Base-by-base conservation (phyloP, 192 early-diverging fungal species). In the Rhizophagus sp. region DNA sequence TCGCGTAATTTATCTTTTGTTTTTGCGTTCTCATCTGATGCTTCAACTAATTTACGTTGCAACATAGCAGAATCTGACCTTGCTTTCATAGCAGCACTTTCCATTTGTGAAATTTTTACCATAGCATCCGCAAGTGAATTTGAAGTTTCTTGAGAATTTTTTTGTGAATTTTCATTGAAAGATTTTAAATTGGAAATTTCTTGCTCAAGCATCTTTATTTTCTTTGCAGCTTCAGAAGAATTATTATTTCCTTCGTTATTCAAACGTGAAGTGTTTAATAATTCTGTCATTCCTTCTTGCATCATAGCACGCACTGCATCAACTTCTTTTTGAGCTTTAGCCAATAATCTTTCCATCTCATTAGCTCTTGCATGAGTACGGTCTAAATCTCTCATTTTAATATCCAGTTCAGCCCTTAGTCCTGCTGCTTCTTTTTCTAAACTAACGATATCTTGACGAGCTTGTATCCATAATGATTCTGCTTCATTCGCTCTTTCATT, bases 41-140 rank as follows among this genome's bases (percentile, higher is more conserved):
- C 72, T 61, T 88, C 88, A 27, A 78, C 83, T 68, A 88, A 63
- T 10, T 82, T 80, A 34, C 84, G 81, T 62, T 87, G 81, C 12
- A 88, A 71, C 0, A 61, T 66, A 1, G 89, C 88, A 22, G 81
- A 66, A 34, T 90, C 88, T 41, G 84, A 81, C n/a, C 89, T 82
- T 25, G 82, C 76, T 66, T 83, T 79, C 70, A 88, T 86, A 22
- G 82, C 83, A 0, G 85, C 73, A 30, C 85, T 82, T 68, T 90
- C 89, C 39, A 90, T 62, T 64, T 88, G 86, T 19, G 84, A 82
- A 30, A 87, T 82, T 34, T 85, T 84, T 10, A 85, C 25, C 70
- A 85, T 85, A 2, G 81, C 83, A 30, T 88, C 85, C 3, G 88
- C 80, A 10, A 87, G 52, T 34, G 85, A 84, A 34, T 62, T 79